Evolutionary conservation across 2,329 filamentous ascomycete genomes (phyloP).

Genomic region (Stachybotrys echinatus): DNA sequence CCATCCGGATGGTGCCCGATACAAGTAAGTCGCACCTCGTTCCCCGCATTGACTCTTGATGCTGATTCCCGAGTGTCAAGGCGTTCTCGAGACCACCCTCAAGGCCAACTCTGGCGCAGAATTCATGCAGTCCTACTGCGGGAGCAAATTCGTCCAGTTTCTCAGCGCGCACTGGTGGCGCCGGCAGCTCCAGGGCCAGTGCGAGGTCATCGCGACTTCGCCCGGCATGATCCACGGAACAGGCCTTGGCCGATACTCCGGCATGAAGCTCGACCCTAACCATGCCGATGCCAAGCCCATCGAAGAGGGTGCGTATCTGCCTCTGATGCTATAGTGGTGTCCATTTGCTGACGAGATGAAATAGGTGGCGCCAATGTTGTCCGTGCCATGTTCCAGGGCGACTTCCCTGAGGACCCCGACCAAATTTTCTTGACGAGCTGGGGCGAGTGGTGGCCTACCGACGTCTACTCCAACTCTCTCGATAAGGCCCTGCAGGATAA

Average conservation of each 20-base stretch:
- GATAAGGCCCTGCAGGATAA: conserved; percentile 45
- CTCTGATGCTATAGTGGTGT: neutral
- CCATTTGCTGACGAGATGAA: neutral
- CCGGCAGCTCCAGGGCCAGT: conserved; percentile 38
- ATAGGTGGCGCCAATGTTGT: conserved; percentile 40
- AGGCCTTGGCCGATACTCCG: conserved; percentile 27
- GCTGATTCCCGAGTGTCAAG: conserved; percentile 15
- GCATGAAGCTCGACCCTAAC: conserved; percentile 19
- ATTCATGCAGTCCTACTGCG: conserved; percentile 26
- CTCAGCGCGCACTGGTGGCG: conserved; percentile 52
- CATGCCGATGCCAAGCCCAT: conserved; percentile 43
- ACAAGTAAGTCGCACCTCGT: conserved; percentile 19
- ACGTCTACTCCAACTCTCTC: conserved; percentile 31
- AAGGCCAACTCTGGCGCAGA: conserved; percentile 30
- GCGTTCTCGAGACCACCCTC: conserved; percentile 31
- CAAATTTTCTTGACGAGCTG: conserved; percentile 50
- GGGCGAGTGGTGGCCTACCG: conserved; percentile 51
- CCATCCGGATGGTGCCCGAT: conserved; percentile 34
- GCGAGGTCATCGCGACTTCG: conserved; percentile 45
- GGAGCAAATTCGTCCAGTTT: conserved; percentile 46
- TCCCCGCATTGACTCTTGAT: neutral
- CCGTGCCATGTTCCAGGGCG: conserved; percentile 34
- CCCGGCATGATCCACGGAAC: conserved; percentile 48
- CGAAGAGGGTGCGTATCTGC: conserved; percentile 31
- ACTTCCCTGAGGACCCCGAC: conserved; percentile 45